These are phyloP conservation scores for Calonectria multiphialidica DNA, from an alignment of 2,329 filamentous ascomycete species.

Conservation along the genomic window DNA sequence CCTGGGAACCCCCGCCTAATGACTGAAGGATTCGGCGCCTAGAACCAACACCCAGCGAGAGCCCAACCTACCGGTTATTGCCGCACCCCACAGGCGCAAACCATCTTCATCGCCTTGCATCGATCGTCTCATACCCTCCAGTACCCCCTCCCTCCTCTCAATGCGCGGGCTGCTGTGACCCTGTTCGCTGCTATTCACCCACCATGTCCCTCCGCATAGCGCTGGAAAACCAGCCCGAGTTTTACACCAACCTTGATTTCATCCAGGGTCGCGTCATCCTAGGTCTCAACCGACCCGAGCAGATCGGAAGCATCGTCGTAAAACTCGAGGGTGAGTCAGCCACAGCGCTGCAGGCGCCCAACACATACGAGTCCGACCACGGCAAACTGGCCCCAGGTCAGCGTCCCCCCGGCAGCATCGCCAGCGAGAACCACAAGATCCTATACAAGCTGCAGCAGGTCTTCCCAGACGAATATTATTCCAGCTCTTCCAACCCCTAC, in stretches of 20 bases:
- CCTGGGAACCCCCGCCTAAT: slow-evolving; percentile 13
- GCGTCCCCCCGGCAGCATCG: slow-evolving; percentile 55
- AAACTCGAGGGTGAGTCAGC: slow-evolving; percentile 86
- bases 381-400: slow-evolving; percentile 44
- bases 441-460: slow-evolving; percentile 80
- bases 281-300: slow-evolving; percentile 73
- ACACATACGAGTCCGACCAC: slow-evolving; percentile 58
- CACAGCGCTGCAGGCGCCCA: slow-evolving; percentile 70
- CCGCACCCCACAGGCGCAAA: slow-evolving; percentile 23
- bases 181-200: slow-evolving; percentile 28
- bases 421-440: slow-evolving; percentile 76
- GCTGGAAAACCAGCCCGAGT: slow-evolving; percentile 75
- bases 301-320: slow-evolving; percentile 79
- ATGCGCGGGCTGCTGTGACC: slow-evolving; percentile 23
- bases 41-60: slow-evolving; percentile 19
- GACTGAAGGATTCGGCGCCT: slow-evolving; percentile 7
- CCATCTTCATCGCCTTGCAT: slow-evolving; percentile 23
- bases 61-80: slow-evolving; percentile 23
- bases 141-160: slow-evolving; percentile 17
- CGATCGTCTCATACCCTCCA: slow-evolving; percentile 10
- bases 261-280: slow-evolving; percentile 73
- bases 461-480: slow-evolving; percentile 71
- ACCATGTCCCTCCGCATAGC: slow-evolving; percentile 76
- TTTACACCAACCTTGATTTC: slow-evolving; percentile 84
- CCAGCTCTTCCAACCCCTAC: slow-evolving; percentile 54